These are phyloP conservation scores for Hypoxylon subgilvum DNA, from an alignment of 495 filamentous ascomycete species.

Conservation along the genomic window DNA sequence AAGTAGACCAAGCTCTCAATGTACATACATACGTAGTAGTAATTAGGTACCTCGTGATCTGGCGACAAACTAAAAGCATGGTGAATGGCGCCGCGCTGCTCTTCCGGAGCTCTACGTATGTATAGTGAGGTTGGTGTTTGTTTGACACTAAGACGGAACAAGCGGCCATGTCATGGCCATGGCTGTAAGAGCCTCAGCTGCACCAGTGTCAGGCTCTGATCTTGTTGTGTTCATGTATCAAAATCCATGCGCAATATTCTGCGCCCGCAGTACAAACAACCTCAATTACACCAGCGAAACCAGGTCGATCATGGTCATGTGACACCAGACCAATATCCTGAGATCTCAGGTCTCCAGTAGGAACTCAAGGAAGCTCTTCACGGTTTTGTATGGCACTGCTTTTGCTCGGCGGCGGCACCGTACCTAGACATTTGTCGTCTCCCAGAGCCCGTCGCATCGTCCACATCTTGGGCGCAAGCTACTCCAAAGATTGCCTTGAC, in stretches of 20 bases:
- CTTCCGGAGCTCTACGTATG: conserved; percentile 19
- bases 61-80: conserved; percentile 24
- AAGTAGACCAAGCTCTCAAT: conserved; percentile 14
- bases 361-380: conserved; percentile 25
- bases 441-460: conserved; percentile 31
- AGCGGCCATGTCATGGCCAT: conserved; percentile 27
- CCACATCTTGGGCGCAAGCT: conserved; percentile 28
- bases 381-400: conserved; percentile 31
- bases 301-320: conserved; percentile 27
- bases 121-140: conserved; percentile 30
- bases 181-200: conserved; percentile 28
- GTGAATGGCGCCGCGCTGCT: conserved; percentile 13
- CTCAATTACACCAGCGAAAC: background rate
- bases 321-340: conserved; percentile 25
- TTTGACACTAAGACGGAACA: conserved; percentile 27
- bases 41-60: conserved; percentile 31
- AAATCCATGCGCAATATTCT: conserved; percentile 22
- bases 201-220: conserved; percentile 34
- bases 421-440: conserved; percentile 36
- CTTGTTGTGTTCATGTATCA: conserved; percentile 27
- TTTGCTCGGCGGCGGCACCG: conserved; percentile 17
- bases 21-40: conserved; percentile 25
- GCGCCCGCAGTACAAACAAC: conserved; percentile 21
- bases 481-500: conserved; percentile 25
- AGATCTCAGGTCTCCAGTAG: conserved; percentile 30